These are phyloP conservation scores for Chaetomium sp. DNA, from an alignment of 2,329 filamentous ascomycete genomes.

Conservation along the genomic window DNA sequence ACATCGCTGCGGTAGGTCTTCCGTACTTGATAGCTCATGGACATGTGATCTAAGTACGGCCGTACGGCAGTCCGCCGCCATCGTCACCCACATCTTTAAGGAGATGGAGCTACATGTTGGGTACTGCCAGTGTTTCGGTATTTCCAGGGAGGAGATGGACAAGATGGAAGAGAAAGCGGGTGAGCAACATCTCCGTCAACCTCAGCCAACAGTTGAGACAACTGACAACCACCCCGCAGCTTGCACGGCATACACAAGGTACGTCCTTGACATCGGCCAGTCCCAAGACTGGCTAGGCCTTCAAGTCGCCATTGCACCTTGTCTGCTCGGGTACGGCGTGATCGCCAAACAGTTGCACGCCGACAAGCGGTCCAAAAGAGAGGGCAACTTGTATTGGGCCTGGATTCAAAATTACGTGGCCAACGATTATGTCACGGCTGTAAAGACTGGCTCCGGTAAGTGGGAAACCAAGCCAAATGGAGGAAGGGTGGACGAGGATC, in stretches of 20 bases:
- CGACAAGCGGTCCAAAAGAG: constrained; percentile 61
- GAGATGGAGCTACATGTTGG: constrained; percentile 81
- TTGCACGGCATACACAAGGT: constrained; percentile 53
- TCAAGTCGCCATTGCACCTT: constrained; percentile 82
- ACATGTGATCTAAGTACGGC: neutral
- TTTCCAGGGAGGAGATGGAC: constrained; percentile 73
- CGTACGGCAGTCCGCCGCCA: constrained; percentile 46
- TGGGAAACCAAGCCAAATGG: neutral
- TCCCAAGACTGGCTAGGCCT: constrained; percentile 87
- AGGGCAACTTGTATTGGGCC: constrained; percentile 77
- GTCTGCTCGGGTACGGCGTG: constrained; percentile 83
- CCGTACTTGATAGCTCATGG: no score
- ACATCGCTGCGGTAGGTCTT: constrained; percentile 68
- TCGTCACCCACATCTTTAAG: constrained; percentile 73
- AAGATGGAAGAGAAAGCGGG: constrained; percentile 73
- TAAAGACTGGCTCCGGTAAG: constrained; percentile 69
- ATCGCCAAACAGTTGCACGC: constrained; percentile 72
- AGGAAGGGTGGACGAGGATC: constrained; percentile 1
- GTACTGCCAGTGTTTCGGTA: constrained; percentile 80
- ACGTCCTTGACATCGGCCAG: constrained; percentile 85
- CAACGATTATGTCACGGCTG: constrained; percentile 74
- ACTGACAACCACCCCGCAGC: constrained; percentile 36
- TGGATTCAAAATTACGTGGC: constrained; percentile 91
- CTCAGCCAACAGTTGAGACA: neutral
- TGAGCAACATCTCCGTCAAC: constrained; percentile 39